A percentile compares a stretch with the other conserved stretches of the same genome.
These are phyloP conservation scores for Ceratobasidium sp. DNA, from an alignment of 1,284 basidiomycete genomes.

Conservation along the genomic window DNA sequence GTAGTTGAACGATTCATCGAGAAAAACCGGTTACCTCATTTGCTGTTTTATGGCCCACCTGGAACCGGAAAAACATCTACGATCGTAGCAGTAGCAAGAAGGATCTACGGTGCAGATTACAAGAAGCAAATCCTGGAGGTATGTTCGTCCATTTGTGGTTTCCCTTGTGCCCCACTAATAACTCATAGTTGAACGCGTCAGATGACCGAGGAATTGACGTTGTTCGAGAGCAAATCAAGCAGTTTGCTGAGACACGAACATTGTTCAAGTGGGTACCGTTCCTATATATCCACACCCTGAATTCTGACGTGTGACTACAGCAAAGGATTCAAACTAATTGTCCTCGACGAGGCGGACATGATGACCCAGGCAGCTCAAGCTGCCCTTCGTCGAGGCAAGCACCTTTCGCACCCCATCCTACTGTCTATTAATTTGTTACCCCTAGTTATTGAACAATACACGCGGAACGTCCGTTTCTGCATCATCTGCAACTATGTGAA, in stretches of 20 bases:
- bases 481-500: conserved; percentile 99
- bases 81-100: conserved; percentile 93
- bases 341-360: conserved; percentile 99
- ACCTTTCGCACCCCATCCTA: neutral
- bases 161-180: neutral
- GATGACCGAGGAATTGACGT: conserved; percentile 99
- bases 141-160: conserved; percentile 41
- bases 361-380: conserved; percentile 99
- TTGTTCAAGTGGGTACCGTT: conserved; percentile 64
- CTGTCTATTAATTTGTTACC: neutral
- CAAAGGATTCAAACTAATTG: conserved; percentile 96
- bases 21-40: conserved; percentile 91
- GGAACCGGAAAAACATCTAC: conserved; percentile 98
- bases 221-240: conserved; percentile 98
- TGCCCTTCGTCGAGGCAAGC: conserved; percentile 79
- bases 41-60: conserved; percentile 97
- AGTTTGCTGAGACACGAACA: conserved; percentile 95
- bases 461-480: conserved; percentile 97
- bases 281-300: too few relatives aligned
- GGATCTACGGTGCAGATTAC: conserved; percentile 86
- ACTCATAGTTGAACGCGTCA: conserved; percentile 86
- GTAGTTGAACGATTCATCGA: conserved; percentile 96
- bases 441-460: conserved; percentile 95
- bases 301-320: too few relatives aligned
- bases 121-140: conserved; percentile 95